Percentiles rank a stretch among this genome's conserved stretches.
Conservation (phyloP, 352 stramenopile genomes). For the Peronospora tabacina region DNA sequence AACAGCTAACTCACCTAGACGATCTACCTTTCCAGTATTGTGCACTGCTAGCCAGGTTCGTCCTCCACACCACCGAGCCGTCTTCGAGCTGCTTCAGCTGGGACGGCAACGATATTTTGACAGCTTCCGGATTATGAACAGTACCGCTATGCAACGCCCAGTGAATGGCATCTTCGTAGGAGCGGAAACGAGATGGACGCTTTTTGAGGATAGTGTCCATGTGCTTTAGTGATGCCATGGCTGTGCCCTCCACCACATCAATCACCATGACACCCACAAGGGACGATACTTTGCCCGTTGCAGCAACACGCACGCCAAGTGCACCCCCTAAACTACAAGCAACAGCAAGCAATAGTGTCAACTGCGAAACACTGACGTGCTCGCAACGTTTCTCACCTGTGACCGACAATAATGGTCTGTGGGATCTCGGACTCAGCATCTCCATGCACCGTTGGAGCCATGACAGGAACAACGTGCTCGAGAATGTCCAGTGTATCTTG, state of each 20-base stretch:
- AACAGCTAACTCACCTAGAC: neutral
- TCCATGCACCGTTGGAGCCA: constrained; percentile 8
- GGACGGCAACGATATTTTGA: constrained; percentile 71
- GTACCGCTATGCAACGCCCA: constrained; percentile 74
- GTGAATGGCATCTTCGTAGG: constrained; percentile 62
- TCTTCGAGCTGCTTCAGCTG: constrained; percentile 48
- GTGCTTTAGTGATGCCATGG: constrained; percentile 74
- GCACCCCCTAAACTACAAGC: constrained; percentile 66
- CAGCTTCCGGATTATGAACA: constrained; percentile 68
- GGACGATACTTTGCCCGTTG: constrained; percentile 44
- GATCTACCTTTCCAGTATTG: constrained; percentile 66
- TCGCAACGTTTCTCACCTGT: constrained; percentile 38
- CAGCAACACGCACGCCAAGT: constrained; percentile 67
- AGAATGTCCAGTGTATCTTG: constrained; percentile 59
- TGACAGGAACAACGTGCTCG: constrained; percentile 38
- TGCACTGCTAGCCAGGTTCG: constrained; percentile 61
- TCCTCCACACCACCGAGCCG: constrained; percentile 63
- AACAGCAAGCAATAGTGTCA: neutral
- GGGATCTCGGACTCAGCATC: constrained; percentile 25
- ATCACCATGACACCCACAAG: constrained; percentile 83
- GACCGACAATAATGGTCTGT: constrained; percentile 68
- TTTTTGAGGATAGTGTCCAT: constrained; percentile 77
- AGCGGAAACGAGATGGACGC: constrained; percentile 58
- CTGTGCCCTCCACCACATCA: constrained; percentile 85
- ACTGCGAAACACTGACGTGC: neutral